Percentiles rank a stretch among this genome's conserved stretches.
These are phyloP conservation scores for Cnidoscolus chayamansa DNA, from an alignment of 441 rosid genomes.

Conservation along the genomic window DNA sequence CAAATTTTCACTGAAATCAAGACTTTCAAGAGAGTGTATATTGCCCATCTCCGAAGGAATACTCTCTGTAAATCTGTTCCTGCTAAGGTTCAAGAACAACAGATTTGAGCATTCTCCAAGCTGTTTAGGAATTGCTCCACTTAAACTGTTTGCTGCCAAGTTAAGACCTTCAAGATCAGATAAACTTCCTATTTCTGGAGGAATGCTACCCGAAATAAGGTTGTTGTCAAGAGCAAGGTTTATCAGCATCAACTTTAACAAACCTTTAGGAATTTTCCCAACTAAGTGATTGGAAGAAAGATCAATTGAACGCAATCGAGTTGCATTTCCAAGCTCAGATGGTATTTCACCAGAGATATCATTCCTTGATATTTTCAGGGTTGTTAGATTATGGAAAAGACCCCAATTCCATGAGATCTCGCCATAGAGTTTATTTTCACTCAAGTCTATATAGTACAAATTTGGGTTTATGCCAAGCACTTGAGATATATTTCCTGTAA, in stretches of 20 bases:
- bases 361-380: not conserved
- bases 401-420: slow-evolving; percentile 7
- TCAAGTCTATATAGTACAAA: not conserved
- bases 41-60: not conserved
- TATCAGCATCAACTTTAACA: not conserved
- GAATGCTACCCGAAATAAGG: not conserved
- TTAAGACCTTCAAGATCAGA: not conserved
- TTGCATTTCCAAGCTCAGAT: not conserved
- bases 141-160: slow-evolving; percentile 3
- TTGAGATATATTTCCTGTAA: too few relatives aligned
- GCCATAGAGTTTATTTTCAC: not conserved
- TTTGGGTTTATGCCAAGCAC: not conserved
- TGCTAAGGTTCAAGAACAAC: not conserved
- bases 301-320: not conserved
- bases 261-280: not conserved
- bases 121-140: not conserved
- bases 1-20: not conserved
- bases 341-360: slow-evolving; percentile 1
- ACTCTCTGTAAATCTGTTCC: not conserved
- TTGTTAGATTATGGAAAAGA: not conserved
- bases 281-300: not conserved
- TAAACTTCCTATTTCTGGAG: not conserved
- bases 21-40: not conserved
- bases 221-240: not conserved
- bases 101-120: not conserved